Conservation (phyloP, 2,329 filamentous ascomycete species). For the Aspergillus sp. region DNA sequence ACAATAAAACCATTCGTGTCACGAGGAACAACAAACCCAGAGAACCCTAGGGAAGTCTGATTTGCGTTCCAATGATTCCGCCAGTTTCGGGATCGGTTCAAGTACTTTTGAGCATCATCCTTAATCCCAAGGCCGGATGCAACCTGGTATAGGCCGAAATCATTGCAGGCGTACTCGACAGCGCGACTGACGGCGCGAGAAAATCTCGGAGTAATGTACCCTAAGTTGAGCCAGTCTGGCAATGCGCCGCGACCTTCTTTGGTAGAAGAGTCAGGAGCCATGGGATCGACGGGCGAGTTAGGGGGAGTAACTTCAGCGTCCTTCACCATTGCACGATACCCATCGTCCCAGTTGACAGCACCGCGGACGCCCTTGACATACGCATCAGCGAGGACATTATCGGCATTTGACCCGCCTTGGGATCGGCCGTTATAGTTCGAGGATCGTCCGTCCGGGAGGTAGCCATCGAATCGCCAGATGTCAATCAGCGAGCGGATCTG, state of each 20-base stretch:
- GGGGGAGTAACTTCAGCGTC: conserved; percentile 67
- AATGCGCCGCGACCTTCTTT: conserved; percentile 71
- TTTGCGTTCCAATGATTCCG: conserved; percentile 71
- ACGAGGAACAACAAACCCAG: conserved; percentile 70
- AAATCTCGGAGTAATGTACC: conserved; percentile 68
- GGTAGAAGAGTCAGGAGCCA: conserved; percentile 62
- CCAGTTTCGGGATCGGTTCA: conserved; percentile 69
- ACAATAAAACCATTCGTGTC: conserved; percentile 54
- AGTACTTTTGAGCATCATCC: conserved; percentile 61
- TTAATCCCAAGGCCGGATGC: conserved; percentile 60
- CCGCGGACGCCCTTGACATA: conserved; percentile 69
- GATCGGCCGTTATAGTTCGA: conserved; percentile 71
- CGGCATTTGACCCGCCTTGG: conserved; percentile 71
- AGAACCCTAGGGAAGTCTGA: conserved; percentile 62
- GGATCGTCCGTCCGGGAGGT: conserved; percentile 67
- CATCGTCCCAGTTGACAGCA: conserved; percentile 66
- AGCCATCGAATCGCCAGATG: conserved; percentile 68
- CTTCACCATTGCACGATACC: conserved; percentile 66
- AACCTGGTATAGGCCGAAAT: conserved; percentile 70
- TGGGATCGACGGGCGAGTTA: conserved; percentile 61
- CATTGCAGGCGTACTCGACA: conserved; percentile 71
- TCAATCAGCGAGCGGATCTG: conserved; percentile 70
- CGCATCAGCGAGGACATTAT: conserved; percentile 74
- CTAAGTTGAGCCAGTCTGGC: conserved; percentile 67
- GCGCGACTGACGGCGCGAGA: conserved; percentile 66